Evolutionary conservation across 2,329 filamentous ascomycete genomes (phyloP).

Genomic region (Alternaria dauci): DNA sequence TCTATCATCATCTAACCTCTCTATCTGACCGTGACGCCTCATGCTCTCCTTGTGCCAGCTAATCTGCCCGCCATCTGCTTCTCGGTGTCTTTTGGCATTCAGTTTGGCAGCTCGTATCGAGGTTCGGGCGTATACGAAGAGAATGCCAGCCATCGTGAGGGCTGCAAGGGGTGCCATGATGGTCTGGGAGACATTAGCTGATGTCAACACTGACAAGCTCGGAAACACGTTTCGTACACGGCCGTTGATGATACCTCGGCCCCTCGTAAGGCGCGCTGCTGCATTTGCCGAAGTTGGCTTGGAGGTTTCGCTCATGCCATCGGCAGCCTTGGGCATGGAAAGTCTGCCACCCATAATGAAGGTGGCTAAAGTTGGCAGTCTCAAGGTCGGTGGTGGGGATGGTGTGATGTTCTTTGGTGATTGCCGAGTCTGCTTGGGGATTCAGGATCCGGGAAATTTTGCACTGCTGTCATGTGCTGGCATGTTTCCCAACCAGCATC

Average conservation of each 20-base stretch:
- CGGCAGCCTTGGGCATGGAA: constrained; percentile 55
- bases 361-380: background rate
- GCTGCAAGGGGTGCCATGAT: constrained; percentile 69
- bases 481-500: constrained; percentile 22
- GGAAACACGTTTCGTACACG: constrained; percentile 30
- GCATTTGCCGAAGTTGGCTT: constrained; percentile 46
- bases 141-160: constrained; percentile 67
- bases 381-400: constrained; percentile 5
- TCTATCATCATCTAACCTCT: constrained; percentile 53
- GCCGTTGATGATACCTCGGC: constrained; percentile 48
- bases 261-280: constrained; percentile 39
- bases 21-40: constrained; percentile 61
- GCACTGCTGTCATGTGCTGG: constrained; percentile 14
- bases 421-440: constrained; percentile 3
- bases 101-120: constrained; percentile 72
- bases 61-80: constrained; percentile 65
- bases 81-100: constrained; percentile 67
- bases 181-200: constrained; percentile 50
- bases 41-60: constrained; percentile 64
- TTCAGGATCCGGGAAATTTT: constrained; percentile 8
- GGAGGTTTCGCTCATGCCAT: constrained; percentile 54
- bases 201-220: background rate
- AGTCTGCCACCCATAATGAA: constrained; percentile 57
- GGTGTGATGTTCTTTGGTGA: constrained; percentile 13
- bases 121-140: constrained; percentile 69